Base-by-base conservation (phyloP, 208 protist species). In the Wallacemonas collosoma region DNA sequence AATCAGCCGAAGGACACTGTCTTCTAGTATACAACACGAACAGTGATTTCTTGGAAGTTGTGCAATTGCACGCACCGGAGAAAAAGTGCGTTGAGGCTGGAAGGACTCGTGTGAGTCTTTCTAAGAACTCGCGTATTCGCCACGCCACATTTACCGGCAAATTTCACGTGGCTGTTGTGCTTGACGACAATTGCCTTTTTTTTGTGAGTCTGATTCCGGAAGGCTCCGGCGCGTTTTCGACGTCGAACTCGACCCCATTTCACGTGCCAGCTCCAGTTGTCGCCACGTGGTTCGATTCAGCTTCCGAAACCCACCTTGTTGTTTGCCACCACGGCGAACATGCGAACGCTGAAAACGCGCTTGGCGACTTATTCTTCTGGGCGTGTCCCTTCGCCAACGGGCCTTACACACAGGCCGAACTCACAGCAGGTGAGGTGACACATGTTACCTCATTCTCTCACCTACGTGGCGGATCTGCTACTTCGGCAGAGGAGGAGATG, bases 121-220 rank as follows among this genome's bases (percentile, higher is more conserved):
- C 48, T 17, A 68, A 74, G 8, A 14, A 36, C n/a, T 56, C 75
- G 15, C 68, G 60, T 43, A 41, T 71, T 14, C 69, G 77, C n/a
- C 39, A 68, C 36, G 35, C 77, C 35, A 50, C 53, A 50, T 83
- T 83, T 57, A 71, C 67, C 1, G 79, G 79, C 2, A 44, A 69
- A 3, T 83, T 83, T 56, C 79, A 83, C 61, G 40, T 83, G 38
- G 72, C 61, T 45, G 64, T 76, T 14, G 51, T 58, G 50, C 47
- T 57, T 8, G 39, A 45, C 17, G 51, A 69, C 47, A 58, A 55
- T 26, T 40, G 48, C 9, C 44, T 69, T 35, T 17, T 58, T 43
- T 69, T 69, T 4, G 64, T 69, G 7, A 69, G 64, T 36, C 45
- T 69, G 38, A 57, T 69, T 57, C 64, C 64, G 17, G 64, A 58